Evolutionary conservation across 352 stramenopile genomes (phyloP).

Genomic region (Pythium insidiosum): DNA sequence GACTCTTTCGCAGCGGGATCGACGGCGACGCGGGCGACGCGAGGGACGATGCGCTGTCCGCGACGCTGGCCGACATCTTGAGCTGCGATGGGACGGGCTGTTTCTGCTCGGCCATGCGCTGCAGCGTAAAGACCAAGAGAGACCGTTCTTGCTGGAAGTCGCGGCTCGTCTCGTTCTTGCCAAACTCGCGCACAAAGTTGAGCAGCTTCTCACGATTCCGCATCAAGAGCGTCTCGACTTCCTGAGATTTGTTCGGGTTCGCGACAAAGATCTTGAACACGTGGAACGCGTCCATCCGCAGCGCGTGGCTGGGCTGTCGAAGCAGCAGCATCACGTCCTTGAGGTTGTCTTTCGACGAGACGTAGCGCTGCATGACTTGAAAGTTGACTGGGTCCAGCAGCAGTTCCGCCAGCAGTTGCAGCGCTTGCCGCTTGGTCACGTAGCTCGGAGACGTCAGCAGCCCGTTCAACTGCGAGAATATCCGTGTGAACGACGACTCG

Average conservation of each 20-base stretch:
- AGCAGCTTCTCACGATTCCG: constrained; percentile 75
- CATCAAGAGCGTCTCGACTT: constrained; percentile 64
- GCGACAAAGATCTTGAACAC: constrained; percentile 88
- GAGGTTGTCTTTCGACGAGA: constrained; percentile 59
- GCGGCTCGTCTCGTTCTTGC: constrained; percentile 57
- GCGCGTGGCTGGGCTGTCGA: constrained; percentile 59
- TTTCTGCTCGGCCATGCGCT: constrained; percentile 45
- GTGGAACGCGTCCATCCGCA: constrained; percentile 81
- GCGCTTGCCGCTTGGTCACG: constrained; percentile 59
- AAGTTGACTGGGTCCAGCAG: constrained; percentile 73
- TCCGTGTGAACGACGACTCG: constrained; percentile 48
- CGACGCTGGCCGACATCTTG: not conserved
- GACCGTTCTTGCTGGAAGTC: constrained; percentile 74
- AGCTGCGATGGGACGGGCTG: not conserved
- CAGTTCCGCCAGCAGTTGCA: constrained; percentile 66
- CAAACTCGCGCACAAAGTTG: constrained; percentile 69
- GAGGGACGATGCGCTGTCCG: not conserved
- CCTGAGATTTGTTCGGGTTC: constrained; percentile 72
- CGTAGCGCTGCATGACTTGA: constrained; percentile 70
- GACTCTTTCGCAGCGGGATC: constrained; percentile 22
- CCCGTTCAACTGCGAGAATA: constrained; percentile 58
- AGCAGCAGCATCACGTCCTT: constrained; percentile 71
- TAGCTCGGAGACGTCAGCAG: constrained; percentile 63
- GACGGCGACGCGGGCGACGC: constrained; percentile 35
- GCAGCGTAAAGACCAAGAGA: constrained; percentile 58